Conservation (phyloP, 2,329 filamentous ascomycete species). For the Gaeumannomyces sp. region DNA sequence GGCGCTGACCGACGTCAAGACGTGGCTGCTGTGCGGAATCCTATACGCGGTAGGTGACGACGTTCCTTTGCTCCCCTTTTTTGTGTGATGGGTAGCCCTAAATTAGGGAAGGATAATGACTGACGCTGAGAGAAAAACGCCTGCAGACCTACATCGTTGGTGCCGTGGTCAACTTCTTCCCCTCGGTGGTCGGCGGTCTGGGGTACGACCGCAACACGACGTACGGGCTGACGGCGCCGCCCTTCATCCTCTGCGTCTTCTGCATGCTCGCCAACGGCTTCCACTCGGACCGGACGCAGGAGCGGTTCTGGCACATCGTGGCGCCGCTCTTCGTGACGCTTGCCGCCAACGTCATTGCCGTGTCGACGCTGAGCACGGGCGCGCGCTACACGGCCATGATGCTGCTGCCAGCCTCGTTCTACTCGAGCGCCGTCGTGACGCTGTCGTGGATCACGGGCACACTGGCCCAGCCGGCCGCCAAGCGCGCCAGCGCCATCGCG, state of each 20-base stretch:
- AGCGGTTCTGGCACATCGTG: conserved; percentile 23
- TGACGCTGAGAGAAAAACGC: not conserved
- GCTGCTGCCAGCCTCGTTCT: conserved; percentile 23
- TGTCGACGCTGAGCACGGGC: conserved; percentile 22
- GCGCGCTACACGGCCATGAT: conserved; percentile 27
- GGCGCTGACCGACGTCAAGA: conserved; percentile 28
- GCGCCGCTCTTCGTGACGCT: conserved; percentile 21
- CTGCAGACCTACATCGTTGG: conserved; percentile 23
- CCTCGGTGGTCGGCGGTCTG: conserved; percentile 35
- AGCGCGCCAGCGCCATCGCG: conserved; percentile 23
- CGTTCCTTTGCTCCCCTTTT: not conserved
- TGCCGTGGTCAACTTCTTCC: conserved; percentile 24
- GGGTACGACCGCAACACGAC: conserved; percentile 31
- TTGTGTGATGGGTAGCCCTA: not conserved
- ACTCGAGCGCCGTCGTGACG: conserved; percentile 21
- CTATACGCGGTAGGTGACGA: conserved; percentile 20
- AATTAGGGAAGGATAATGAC: too few relatives aligned
- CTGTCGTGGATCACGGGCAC: conserved; percentile 24
- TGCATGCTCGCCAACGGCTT: conserved; percentile 26
- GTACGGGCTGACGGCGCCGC: conserved; percentile 20
- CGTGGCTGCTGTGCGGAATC: conserved; percentile 29
- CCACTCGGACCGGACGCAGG: conserved; percentile 23
- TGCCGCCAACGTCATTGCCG: conserved; percentile 24
- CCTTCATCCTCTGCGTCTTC: conserved; percentile 25
- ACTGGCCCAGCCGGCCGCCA: conserved; percentile 20